Evolutionary conservation across 2,329 filamentous ascomycete genomes (phyloP), one percentile per base, ranked within the genome.

Genomic region (Aspergillus amoenus): DNA sequence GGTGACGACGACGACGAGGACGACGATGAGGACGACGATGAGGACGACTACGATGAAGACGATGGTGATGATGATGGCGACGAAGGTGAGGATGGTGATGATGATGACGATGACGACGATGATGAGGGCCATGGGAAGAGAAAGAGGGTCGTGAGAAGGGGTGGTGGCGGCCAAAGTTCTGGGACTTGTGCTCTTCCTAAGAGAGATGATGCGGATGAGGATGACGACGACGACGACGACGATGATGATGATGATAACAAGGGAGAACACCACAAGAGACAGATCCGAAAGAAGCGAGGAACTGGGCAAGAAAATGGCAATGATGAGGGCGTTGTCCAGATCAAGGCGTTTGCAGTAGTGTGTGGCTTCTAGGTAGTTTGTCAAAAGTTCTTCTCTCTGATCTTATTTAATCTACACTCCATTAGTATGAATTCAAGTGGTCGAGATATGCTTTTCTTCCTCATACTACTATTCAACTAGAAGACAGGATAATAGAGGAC

Each of bases 391-490:
- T 11, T 30, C 27, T 30, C 27, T 30, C 27, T 30, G 3, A 1
- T 30, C 27, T 30, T 4, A 11, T 30, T 30, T 30, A 30, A 30
- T 30, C 27, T 30, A 30, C 27, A 11, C 1, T 30, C 27, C 27
- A 9, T 30, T 30, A 30, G 27, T 30, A 30, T 30, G 27, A 30
- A 30, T 30, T 15, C 34, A 5, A 15, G 22, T 51, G 34, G 41
- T 44, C 34, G 39, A 49, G 43, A 53, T 48, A 57, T 57, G 52
- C 55, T 57, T 57, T 57, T 57, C 55, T 66, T 72, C 68, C 64
- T 67, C 64, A 65, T 66, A 72, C 66, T 63, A 64, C 61, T 67
- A 71, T 68, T 64, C 59, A 64, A 64, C 58, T 68, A 65, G 58
- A 70, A 68, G 57, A 69, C 59, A 56, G 53, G 65, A 65, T 56